A percentile compares a stretch with the other conserved stretches of the same genome.
phyloP scores from a whole-genome alignment of 1,139 yeast genomes.

The Zygotorulaspora mrakii region DNA sequence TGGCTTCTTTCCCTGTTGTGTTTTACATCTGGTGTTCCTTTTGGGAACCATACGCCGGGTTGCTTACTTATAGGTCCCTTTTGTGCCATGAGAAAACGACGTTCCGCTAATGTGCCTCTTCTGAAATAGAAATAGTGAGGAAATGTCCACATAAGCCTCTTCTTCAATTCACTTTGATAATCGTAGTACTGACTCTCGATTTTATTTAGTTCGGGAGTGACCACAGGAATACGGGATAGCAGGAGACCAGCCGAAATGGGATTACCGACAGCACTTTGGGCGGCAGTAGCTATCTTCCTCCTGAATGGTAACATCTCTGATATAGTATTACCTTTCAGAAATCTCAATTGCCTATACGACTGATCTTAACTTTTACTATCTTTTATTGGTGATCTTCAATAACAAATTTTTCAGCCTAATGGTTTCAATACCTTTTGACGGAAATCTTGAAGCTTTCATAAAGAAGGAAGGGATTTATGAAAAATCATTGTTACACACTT shows the following conservation, averaged over 20 bases:
- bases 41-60: slow-evolving; percentile 72
- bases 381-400: too few species aligned
- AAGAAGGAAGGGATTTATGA: background rate
- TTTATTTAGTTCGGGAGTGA: slow-evolving; percentile 69
- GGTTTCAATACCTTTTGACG: background rate
- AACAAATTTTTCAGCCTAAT: background rate
- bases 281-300: slow-evolving; percentile 25
- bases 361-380: background rate
- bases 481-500: background rate
- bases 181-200: slow-evolving; percentile 74
- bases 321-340: background rate
- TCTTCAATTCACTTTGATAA: slow-evolving; percentile 83
- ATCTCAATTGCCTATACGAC: background rate
- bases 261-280: slow-evolving; percentile 15
- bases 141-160: slow-evolving; percentile 94
- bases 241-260: slow-evolving; percentile 49
- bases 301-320: slow-evolving; percentile 9
- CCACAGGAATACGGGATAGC: slow-evolving; percentile 76
- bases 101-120: slow-evolving; percentile 85
- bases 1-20: slow-evolving; percentile 85
- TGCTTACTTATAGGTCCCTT: slow-evolving; percentile 67
- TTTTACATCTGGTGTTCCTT: slow-evolving; percentile 80
- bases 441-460: background rate
- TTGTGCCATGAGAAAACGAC: slow-evolving; percentile 72
- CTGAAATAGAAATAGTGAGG: slow-evolving; percentile 91